A percentile compares a stretch with the other conserved stretches of the same genome.
Conservation (phyloP, 257 asterid species). For the Lavandula angustifolia region DNA sequence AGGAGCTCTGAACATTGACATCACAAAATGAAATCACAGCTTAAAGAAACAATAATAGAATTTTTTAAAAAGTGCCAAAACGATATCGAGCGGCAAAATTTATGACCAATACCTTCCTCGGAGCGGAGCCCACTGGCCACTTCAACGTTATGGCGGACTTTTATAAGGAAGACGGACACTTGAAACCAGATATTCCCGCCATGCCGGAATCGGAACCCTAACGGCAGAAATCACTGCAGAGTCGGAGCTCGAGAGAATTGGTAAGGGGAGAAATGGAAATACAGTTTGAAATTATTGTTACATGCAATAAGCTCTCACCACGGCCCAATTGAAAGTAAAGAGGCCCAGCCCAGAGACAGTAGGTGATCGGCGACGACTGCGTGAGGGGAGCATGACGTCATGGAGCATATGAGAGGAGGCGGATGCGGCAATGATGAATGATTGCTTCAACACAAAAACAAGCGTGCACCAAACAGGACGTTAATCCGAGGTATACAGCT, state of each 20-base stretch:
- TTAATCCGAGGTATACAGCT: slow-evolving; percentile 36
- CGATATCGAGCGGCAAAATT: not conserved
- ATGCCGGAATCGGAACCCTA: slow-evolving; percentile 32
- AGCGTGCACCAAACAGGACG: slow-evolving; percentile 42
- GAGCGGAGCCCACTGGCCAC: slow-evolving; percentile 89
- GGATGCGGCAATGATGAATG: slow-evolving; percentile 36
- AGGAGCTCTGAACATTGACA: slow-evolving; percentile 69
- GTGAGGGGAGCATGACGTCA: slow-evolving; percentile 22
- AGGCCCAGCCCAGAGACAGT: too few species aligned
- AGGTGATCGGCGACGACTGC: slow-evolving; percentile 17
- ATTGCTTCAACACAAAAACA: slow-evolving; percentile 47
- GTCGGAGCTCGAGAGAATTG: not conserved
- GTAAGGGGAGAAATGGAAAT: slow-evolving; percentile 34
- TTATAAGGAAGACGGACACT: slow-evolving; percentile 55
- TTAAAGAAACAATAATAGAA: not conserved
- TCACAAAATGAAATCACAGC: slow-evolving; percentile 18
- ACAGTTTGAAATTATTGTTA: not conserved
- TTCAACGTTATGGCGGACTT: slow-evolving; percentile 89
- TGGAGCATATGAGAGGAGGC: slow-evolving; percentile 13
- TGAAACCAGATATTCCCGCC: slow-evolving; percentile 68
- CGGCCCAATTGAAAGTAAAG: too few species aligned
- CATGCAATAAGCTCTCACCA: too few species aligned
- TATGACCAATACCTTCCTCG: slow-evolving; percentile 83
- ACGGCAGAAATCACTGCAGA: slow-evolving; percentile 2
- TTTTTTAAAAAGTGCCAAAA: not conserved